A percentile compares a stretch with the other conserved stretches of the same genome.
These are phyloP conservation scores for Biscutella auriculata DNA, from an alignment of 441 rosid genomes.

Conservation along the genomic window DNA sequence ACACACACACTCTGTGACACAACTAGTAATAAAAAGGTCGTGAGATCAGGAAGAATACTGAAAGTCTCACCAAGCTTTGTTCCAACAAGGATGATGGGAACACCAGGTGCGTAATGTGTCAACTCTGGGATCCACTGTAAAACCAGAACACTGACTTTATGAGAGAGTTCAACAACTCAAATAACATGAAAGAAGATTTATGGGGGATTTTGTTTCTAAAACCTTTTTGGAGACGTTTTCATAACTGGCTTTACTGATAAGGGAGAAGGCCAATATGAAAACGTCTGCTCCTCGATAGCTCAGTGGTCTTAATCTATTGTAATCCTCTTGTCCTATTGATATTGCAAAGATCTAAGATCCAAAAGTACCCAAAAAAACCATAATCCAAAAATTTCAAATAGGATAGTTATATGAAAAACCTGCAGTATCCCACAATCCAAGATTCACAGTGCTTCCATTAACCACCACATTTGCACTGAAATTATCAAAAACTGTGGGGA, in stretches of 20 bases:
- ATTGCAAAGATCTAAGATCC: neutral
- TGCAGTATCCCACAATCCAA: slow-evolving; percentile 64
- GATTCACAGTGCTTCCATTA: slow-evolving; percentile 47
- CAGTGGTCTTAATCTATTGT: slow-evolving; percentile 38
- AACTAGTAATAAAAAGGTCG: neutral
- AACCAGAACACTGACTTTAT: neutral
- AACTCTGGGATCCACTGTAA: slow-evolving; percentile 41
- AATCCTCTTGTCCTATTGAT: slow-evolving; percentile 33
- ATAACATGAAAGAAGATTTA: neutral
- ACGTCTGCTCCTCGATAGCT: slow-evolving; percentile 42
- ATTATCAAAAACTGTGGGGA: slow-evolving; percentile 62
- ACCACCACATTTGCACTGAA: slow-evolving; percentile 69
- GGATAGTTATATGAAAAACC: slow-evolving; percentile 19
- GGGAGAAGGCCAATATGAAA: slow-evolving; percentile 40
- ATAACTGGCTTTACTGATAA: slow-evolving; percentile 39
- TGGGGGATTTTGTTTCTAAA: neutral
- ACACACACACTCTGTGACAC: neutral
- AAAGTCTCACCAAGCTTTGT: slow-evolving; percentile 33
- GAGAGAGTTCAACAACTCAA: neutral
- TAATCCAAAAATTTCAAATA: neutral
- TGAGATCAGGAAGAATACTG: neutral
- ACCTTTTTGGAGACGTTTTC: slow-evolving; percentile 41
- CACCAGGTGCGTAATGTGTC: slow-evolving; percentile 33
- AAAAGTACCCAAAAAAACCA: neutral
- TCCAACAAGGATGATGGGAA: slow-evolving; percentile 37